Percentiles rank a stretch among this genome's conserved stretches.
phyloP scores from a whole-genome alignment of 2,329 filamentous ascomycete species.

The Blastomyces gilchristii region DNA sequence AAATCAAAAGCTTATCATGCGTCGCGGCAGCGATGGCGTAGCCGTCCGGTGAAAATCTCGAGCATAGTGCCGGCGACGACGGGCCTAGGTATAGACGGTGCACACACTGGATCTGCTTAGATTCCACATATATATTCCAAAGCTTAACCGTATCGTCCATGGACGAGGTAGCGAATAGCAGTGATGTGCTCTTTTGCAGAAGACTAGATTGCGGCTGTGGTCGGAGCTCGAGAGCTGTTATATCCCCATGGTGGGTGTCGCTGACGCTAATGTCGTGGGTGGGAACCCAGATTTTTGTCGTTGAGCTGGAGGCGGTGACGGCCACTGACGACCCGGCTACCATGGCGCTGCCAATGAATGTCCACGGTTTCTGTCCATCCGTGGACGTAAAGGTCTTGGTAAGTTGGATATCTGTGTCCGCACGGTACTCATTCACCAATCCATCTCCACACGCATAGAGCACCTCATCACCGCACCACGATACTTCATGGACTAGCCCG shows the following conservation, averaged over 20 bases:
- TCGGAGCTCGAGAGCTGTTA: conserved; percentile 36
- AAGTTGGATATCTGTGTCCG: conserved; percentile 31
- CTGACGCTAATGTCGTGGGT: conserved; percentile 33
- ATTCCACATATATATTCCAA: conserved; percentile 34
- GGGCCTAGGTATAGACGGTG: conserved; percentile 30
- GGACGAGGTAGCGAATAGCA: conserved; percentile 37
- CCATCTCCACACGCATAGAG: conserved; percentile 34
- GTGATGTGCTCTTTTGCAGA: conserved; percentile 17
- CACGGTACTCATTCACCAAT: conserved; percentile 31
- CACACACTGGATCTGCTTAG: conserved; percentile 28
- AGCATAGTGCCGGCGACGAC: conserved; percentile 31
- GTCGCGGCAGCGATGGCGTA: conserved; percentile 38
- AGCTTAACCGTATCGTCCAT: conserved; percentile 37
- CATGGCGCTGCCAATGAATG: conserved; percentile 28
- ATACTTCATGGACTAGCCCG: conserved; percentile 34
- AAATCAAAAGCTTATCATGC: conserved; percentile 36
- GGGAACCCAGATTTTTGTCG: conserved; percentile 37
- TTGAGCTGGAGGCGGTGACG: conserved; percentile 31
- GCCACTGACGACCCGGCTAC: conserved; percentile 25
- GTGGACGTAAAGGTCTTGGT: conserved; percentile 26
- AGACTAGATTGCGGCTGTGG: conserved; percentile 24
- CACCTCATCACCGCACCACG: conserved; percentile 31
- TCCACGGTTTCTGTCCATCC: conserved; percentile 29
- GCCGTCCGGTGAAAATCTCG: conserved; percentile 40
- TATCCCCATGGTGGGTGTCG: conserved; percentile 32